Conservation (phyloP, 2,329 filamentous ascomycete species). For the Rutstroemia sp. region DNA sequence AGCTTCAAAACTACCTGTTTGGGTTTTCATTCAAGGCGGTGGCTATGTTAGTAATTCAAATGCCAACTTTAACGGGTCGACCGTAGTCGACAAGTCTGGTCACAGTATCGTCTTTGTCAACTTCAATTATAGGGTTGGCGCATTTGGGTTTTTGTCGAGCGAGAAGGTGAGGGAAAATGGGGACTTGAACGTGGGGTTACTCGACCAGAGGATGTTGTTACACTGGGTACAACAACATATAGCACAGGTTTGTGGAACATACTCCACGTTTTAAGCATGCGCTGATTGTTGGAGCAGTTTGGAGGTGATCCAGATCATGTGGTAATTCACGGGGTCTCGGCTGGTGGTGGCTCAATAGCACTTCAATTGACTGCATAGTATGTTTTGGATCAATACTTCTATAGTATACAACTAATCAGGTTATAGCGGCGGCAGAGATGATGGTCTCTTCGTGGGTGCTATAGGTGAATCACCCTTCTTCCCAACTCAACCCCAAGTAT, state of each 20-base stretch:
- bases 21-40: constrained; percentile 44
- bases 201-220: constrained; percentile 54
- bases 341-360: constrained; percentile 40
- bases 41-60: constrained; percentile 43
- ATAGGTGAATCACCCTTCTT: constrained; percentile 33
- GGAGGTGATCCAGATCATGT: constrained; percentile 39
- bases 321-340: constrained; percentile 40
- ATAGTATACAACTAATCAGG: neutral
- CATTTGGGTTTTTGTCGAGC: constrained; percentile 55
- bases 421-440: constrained; percentile 21
- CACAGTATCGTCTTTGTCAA: constrained; percentile 47
- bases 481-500: constrained; percentile 32
- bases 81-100: constrained; percentile 38
- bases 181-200: constrained; percentile 53
- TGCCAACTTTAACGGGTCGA: constrained; percentile 43
- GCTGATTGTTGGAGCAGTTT: constrained; percentile 25
- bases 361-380: constrained; percentile 30
- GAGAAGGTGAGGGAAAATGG: constrained; percentile 47
- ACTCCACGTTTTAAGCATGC: neutral
- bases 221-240: constrained; percentile 57
- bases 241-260: constrained; percentile 30
- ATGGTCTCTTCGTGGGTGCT: constrained; percentile 22
- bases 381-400: neutral
- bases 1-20: constrained; percentile 42
- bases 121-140: constrained; percentile 57